These are phyloP conservation scores for Pleurostoma richardsiae DNA, from an alignment of 2,329 filamentous ascomycete species.

Conservation along the genomic window DNA sequence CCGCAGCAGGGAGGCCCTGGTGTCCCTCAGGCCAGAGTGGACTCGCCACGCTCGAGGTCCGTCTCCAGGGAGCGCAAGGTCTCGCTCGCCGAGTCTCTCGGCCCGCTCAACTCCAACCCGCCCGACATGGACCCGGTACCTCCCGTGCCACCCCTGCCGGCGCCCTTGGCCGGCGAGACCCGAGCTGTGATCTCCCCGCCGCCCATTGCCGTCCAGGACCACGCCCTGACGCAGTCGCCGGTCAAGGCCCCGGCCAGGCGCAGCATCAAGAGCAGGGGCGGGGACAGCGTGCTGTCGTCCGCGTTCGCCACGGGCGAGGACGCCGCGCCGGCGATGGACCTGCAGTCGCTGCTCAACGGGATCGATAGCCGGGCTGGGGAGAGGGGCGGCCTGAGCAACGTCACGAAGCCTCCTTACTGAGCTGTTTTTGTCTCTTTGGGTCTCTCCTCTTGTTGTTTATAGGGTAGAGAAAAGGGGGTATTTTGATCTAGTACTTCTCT, in stretches of 20 bases:
- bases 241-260: conserved; percentile 21
- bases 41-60: conserved; percentile 8
- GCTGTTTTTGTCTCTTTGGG: no score
- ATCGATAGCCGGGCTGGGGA: conserved; percentile 45
- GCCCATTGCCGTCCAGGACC: conserved; percentile 7
- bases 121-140: conserved; percentile 38
- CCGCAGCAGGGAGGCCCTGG: conserved; percentile 24
- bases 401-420: conserved; percentile 46
- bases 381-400: conserved; percentile 32
- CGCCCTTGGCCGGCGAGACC: conserved; percentile 14
- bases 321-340: conserved; percentile 32
- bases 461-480: no score
- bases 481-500: no score
- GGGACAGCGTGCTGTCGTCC: conserved; percentile 28
- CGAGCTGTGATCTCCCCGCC: neutral
- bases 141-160: conserved; percentile 51
- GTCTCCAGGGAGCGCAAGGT: conserved; percentile 28
- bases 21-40: conserved; percentile 14
- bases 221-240: conserved; percentile 7
- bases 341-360: conserved; percentile 42
- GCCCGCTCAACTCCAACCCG: conserved; percentile 39
- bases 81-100: conserved; percentile 14
- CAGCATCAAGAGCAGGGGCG: conserved; percentile 35
- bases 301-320: conserved; percentile 26
- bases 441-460: no score